These are phyloP conservation scores for Phytomonas francai DNA, from an alignment of 208 protist genomes.

Conservation along the genomic window DNA sequence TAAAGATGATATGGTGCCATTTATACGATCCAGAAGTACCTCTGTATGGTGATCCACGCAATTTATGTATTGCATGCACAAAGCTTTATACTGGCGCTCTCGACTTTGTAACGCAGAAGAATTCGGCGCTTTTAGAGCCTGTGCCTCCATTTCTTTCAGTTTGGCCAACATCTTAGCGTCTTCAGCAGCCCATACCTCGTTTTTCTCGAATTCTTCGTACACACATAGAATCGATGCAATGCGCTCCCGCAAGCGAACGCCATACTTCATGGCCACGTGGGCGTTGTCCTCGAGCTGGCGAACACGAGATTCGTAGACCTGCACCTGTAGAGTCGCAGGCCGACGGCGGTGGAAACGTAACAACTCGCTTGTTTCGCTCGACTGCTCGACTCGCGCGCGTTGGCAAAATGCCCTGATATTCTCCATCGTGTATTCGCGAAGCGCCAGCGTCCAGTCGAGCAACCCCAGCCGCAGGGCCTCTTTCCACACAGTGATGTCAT, in stretches of 20 bases:
- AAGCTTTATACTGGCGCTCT: slow-evolving; percentile 34
- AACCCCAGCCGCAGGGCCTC: slow-evolving; percentile 22
- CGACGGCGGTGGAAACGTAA: slow-evolving; percentile 75
- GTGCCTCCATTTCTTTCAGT: slow-evolving; percentile 22
- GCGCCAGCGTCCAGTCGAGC: slow-evolving; percentile 36
- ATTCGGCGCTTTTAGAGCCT: slow-evolving; percentile 37
- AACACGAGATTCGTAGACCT: slow-evolving; percentile 67
- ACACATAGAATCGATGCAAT: slow-evolving; percentile 13
- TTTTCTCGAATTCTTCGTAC: slow-evolving; percentile 24
- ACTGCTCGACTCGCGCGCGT: slow-evolving; percentile 1
- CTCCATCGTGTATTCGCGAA: slow-evolving; percentile 20
- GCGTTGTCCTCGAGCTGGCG: slow-evolving; percentile 57
- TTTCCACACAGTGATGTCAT: slow-evolving; percentile 26
- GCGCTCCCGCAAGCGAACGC: slow-evolving; percentile 40
- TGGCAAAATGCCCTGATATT: slow-evolving; percentile 5
- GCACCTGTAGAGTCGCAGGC: slow-evolving; percentile 66
- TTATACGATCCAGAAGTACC: slow-evolving; percentile 1
- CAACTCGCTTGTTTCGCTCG: slow-evolving; percentile 25
- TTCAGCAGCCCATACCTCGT: slow-evolving; percentile 18
- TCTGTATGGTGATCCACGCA: slow-evolving; percentile 20
- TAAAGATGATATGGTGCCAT: slow-evolving; percentile 4
- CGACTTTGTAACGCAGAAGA: slow-evolving; percentile 35
- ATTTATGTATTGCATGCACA: slow-evolving; percentile 35
- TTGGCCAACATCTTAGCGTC: slow-evolving; percentile 36
- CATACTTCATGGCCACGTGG: slow-evolving; percentile 44